Evolutionary conservation across 2,329 filamentous ascomycete genomes (phyloP), one percentile per base, ranked within the genome.

Genomic region (Talaromyces sp.): DNA sequence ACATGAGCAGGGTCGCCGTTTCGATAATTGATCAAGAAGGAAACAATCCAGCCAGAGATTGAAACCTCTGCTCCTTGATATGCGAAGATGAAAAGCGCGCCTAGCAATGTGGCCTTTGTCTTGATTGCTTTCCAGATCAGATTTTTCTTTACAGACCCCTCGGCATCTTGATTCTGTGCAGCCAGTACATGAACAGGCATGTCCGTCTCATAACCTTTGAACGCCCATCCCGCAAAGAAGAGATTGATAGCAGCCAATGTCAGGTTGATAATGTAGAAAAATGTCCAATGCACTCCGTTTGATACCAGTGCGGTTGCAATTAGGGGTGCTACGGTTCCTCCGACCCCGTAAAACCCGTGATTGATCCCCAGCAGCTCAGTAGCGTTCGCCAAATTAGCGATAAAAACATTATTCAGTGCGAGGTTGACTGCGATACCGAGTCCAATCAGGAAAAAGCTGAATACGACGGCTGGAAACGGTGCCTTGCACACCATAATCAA

Each of bases 1-100:
- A 95, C 90, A 3, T 84, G 82, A 0, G 84, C 81, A 6, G 91
- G 90, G 70, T 90, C 83, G 15, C 91, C 91, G 65, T 87, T 81
- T 43, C 91, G 88, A 68, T 88, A 85, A 59, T 85, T 84, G 76
- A 95, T 92, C 45, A 96, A 81, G 79, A 93, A 96, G 2, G 90
- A 92, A 68, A 94, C 92, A 58, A 94, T 89, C 92, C 92, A 96
- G 62, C 92, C 91, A 0, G 89, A 91, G 69, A 94, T 91, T 15
- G 88, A 89, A 17, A 96, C 91, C 77, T 96, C 92, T 40, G 90
- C 89, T 38, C 91, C 92, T 77, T 95, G 91, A 76, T 96, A 96
- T 29, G 88, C 87, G 75, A 96, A 95, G 75, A 95, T 91, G 80
- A 95, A 95, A 10, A 92, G 76, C 0, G 91, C 89, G 2, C 91